Percentiles rank a stretch among this genome's conserved stretches.
phyloP scores from a whole-genome alignment of 495 filamentous ascomycete genomes.

The Xylaria telfairii region DNA sequence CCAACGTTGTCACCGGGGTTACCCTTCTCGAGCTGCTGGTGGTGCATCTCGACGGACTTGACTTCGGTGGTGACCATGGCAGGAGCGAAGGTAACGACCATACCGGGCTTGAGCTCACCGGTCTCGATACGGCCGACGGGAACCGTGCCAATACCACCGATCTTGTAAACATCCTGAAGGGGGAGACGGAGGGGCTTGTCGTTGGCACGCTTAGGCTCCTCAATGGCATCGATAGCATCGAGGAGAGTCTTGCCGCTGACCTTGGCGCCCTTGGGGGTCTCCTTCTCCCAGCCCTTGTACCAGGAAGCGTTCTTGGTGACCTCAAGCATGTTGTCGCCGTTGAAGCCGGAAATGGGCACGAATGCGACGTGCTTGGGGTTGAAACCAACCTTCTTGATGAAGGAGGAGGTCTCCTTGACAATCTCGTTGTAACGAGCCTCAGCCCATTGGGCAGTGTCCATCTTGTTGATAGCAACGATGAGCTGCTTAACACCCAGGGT shows the following conservation, averaged over 20 bases:
- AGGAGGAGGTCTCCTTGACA: constrained; percentile 99
- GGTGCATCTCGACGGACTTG: constrained; percentile 99
- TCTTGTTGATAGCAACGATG: constrained; percentile 99
- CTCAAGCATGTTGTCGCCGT: constrained; percentile 99
- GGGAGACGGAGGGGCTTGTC: constrained; percentile 99
- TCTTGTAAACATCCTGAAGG: constrained; percentile 99
- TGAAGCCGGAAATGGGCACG: constrained; percentile 99
- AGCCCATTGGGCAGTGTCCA: constrained; percentile 99
- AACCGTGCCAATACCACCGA: constrained; percentile 99
- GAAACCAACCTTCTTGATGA: constrained; percentile 99
- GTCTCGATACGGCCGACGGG: constrained; percentile 99
- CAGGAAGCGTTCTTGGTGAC: constrained; percentile 92
- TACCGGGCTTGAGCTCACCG: constrained; percentile 95
- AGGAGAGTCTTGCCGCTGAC: constrained; percentile 94
- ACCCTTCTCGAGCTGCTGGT: constrained; percentile 98
- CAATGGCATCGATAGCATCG: constrained; percentile 97
- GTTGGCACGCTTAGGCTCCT: constrained; percentile 89
- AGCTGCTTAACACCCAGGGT: constrained; percentile 99
- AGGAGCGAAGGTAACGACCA: constrained; percentile 96
- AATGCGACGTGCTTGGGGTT: constrained; percentile 98
- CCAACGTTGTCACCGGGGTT: constrained; percentile 98
- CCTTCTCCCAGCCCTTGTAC: constrained; percentile 99
- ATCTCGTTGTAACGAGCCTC: constrained; percentile 97
- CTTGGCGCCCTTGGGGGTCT: constrained; percentile 87
- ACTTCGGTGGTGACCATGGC: constrained; percentile 99